Conservation (phyloP, 2,329 filamentous ascomycete species). For the Aureobasidium melanogenum region DNA sequence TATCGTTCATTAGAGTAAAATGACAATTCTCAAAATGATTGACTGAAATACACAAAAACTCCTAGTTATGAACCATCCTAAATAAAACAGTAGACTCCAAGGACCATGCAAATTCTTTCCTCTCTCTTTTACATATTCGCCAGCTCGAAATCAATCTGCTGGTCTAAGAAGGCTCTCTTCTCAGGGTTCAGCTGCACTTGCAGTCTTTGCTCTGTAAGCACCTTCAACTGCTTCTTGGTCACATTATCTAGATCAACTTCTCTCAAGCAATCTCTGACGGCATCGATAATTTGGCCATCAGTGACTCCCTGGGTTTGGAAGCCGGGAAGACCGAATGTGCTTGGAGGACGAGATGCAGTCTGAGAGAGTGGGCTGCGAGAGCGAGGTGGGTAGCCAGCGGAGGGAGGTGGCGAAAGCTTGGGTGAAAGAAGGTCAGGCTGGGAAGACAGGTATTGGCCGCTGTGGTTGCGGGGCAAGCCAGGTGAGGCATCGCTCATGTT, state of each 20-base stretch:
- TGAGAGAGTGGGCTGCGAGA: constrained; percentile 18
- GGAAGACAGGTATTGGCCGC: constrained; percentile 29
- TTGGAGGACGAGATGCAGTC: constrained; percentile 8
- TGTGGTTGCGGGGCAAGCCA: constrained; percentile 35
- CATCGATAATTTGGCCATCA: constrained; percentile 71
- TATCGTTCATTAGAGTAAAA: too few species aligned
- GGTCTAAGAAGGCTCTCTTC: constrained; percentile 79
- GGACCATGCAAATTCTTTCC: background rate
- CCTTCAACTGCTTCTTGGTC: constrained; percentile 87
- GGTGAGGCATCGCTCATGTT: constrained; percentile 33
- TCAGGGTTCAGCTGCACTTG: constrained; percentile 84
- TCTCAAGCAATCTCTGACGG: constrained; percentile 69
- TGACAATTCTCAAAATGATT: background rate
- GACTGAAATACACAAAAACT: background rate
- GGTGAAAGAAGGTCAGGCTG: constrained; percentile 29
- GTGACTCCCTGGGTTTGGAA: constrained; percentile 62
- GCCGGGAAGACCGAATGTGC: constrained; percentile 28
- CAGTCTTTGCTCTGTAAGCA: constrained; percentile 83
- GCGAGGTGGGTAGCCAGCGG: constrained; percentile 17
- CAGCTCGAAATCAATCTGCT: constrained; percentile 85
- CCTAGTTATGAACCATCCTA: background rate
- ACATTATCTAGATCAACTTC: constrained; percentile 95
- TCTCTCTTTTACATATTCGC: constrained; percentile 65
- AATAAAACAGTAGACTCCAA: background rate
- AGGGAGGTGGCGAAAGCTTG: constrained; percentile 24